Evolutionary conservation across 2,329 filamentous ascomycete genomes (phyloP).

Genomic region (Neonectria magnoliae): DNA sequence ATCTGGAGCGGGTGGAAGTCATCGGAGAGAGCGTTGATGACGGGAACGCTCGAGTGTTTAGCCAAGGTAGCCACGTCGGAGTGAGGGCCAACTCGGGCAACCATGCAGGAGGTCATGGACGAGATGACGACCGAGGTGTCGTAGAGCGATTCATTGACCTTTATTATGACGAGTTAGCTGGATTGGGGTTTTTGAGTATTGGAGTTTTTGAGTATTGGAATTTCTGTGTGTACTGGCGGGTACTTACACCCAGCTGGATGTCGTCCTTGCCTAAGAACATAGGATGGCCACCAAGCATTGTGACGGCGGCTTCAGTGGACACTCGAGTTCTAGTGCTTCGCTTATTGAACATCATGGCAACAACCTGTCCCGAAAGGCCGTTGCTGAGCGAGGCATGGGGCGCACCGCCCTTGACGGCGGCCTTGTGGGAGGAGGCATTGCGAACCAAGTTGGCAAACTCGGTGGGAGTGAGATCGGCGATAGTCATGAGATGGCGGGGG

Average conservation of each 20-base stretch:
- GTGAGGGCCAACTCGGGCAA: constrained; percentile 81
- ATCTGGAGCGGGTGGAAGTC: constrained; percentile 94
- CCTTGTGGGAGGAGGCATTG: constrained; percentile 83
- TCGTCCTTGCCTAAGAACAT: constrained; percentile 98
- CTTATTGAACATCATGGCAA: constrained; percentile 98
- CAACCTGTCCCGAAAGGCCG: constrained; percentile 77
- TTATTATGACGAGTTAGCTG: constrained; percentile 13
- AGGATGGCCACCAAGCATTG: constrained; percentile 88
- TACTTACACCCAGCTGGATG: constrained; percentile 85
- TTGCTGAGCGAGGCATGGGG: constrained; percentile 66
- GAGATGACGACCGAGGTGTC: constrained; percentile 93
- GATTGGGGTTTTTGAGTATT: background rate
- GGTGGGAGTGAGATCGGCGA: constrained; percentile 80
- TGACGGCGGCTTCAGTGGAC: constrained; percentile 90
- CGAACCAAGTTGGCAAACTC: constrained; percentile 86
- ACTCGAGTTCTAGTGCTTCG: constrained; percentile 92
- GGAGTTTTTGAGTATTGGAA: background rate
- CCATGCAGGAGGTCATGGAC: constrained; percentile 88
- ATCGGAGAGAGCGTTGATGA: constrained; percentile 89
- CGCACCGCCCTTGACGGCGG: constrained; percentile 74
- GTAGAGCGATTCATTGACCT: constrained; percentile 93
- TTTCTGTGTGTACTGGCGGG: background rate
- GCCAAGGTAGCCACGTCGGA: constrained; percentile 78
- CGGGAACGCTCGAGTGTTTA: constrained; percentile 78
- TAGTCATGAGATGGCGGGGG: constrained; percentile 90